Conservation (phyloP, 148 eudicot genomes). For the Tetragonia tetragonoides region DNA sequence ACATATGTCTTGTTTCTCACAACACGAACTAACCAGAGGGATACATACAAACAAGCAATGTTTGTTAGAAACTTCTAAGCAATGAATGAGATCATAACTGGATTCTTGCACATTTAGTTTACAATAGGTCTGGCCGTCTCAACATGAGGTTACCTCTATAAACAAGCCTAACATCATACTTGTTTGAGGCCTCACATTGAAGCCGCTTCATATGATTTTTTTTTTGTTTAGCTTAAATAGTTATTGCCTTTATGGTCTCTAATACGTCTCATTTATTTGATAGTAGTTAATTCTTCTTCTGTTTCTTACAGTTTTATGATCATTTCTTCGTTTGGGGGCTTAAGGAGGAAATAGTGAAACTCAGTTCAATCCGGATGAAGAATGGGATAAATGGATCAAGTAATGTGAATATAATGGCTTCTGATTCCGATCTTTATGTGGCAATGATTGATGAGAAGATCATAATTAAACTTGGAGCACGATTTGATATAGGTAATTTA, state of each 20-base stretch:
- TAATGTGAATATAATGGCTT: conserved; percentile 17
- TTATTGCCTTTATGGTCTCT: no score
- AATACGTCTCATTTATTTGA: not conserved
- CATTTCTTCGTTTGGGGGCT: conserved; percentile 27
- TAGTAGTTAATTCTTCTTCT: not conserved
- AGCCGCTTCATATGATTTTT: no score
- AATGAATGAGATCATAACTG: no score
- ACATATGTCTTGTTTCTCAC: no score
- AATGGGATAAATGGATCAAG: conserved; percentile 17
- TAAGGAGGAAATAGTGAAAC: conserved; percentile 20
- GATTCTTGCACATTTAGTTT: no score
- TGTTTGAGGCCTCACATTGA: no score
- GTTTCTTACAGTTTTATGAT: conserved; percentile 24
- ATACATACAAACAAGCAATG: no score
- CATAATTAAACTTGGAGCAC: conserved; percentile 20
- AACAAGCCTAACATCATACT: no score
- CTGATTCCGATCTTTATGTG: conserved; percentile 21
- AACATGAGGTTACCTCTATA: no score
- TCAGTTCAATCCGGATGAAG: conserved; percentile 14
- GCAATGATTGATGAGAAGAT: conserved; percentile 25
- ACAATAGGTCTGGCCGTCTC: no score
- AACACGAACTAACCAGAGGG: no score
- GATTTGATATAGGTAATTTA: conserved; percentile 19
- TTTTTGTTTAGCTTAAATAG: not conserved
- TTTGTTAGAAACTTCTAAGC: no score